Evolutionary conservation across 2,329 filamentous ascomycete species (phyloP).

Genomic region (Aspergillus aculeatus): DNA sequence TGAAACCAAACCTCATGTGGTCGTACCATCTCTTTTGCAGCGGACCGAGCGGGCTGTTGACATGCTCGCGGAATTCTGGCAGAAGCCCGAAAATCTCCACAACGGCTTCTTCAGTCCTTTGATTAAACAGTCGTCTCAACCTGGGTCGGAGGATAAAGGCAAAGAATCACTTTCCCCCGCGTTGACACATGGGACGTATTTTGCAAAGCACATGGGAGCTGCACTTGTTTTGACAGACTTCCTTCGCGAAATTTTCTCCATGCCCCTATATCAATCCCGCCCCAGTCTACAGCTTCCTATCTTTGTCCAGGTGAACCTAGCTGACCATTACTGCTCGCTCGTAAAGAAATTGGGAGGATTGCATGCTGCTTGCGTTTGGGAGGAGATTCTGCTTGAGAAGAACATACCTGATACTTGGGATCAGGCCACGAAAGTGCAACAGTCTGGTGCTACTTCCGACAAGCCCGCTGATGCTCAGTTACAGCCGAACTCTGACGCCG

Average conservation of each 20-base stretch:
- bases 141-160: background rate
- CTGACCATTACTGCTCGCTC: slow-evolving; percentile 76
- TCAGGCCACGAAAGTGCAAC: slow-evolving; percentile 45
- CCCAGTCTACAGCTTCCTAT: slow-evolving; percentile 59
- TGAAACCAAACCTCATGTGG: slow-evolving; percentile 75
- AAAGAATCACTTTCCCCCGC: slow-evolving; percentile 15
- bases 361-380: slow-evolving; percentile 76
- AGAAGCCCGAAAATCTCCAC: slow-evolving; percentile 41
- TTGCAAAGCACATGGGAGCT: slow-evolving; percentile 75
- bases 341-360: slow-evolving; percentile 74
- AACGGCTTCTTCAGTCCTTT: slow-evolving; percentile 70
- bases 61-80: slow-evolving; percentile 64
- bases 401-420: slow-evolving; percentile 66
- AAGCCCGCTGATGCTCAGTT: slow-evolving; percentile 41
- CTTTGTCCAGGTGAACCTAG: slow-evolving; percentile 76
- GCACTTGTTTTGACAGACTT: slow-evolving; percentile 74
- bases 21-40: slow-evolving; percentile 76
- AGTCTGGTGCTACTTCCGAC: slow-evolving; percentile 38
- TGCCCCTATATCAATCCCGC: slow-evolving; percentile 62
- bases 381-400: slow-evolving; percentile 74
- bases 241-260: slow-evolving; percentile 70
- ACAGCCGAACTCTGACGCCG: slow-evolving; percentile 21
- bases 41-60: slow-evolving; percentile 70
- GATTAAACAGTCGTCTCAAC: slow-evolving; percentile 34
- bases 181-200: slow-evolving; percentile 66